These are phyloP conservation scores for Pichia paraexigua DNA, from an alignment of 805 yeast genomes.

Conservation along the genomic window DNA sequence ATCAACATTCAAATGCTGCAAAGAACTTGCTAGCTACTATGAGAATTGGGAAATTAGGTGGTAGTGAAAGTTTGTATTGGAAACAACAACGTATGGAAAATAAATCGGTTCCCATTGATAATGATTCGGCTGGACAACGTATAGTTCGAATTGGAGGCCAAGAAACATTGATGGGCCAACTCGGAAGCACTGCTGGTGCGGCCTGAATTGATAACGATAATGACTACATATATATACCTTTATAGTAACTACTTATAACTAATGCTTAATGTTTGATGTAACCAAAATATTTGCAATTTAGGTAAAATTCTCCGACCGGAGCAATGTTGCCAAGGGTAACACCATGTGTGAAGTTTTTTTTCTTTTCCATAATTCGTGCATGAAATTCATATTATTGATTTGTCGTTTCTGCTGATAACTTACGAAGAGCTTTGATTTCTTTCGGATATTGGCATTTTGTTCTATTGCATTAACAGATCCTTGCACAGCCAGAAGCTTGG, in stretches of 20 bases:
- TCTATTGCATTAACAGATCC: background rate
- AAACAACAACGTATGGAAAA: constrained; percentile 59
- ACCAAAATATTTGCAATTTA: background rate
- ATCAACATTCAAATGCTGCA: constrained; percentile 89
- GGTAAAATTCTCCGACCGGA: too few relatives aligned
- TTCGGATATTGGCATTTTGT: too few relatives aligned
- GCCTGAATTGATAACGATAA: constrained; percentile 25
- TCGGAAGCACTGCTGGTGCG: constrained; percentile 52
- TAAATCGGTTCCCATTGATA: constrained; percentile 51
- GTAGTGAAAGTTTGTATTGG: constrained; percentile 79
- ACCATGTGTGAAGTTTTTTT: too few relatives aligned
- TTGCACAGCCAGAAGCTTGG: background rate
- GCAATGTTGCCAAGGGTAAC: too few relatives aligned
- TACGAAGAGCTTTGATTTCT: too few relatives aligned
- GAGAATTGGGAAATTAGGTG: constrained; percentile 86
- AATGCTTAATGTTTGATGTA: background rate
- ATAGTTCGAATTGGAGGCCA: constrained; percentile 58
- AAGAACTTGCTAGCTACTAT: constrained; percentile 83
- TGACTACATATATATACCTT: background rate
- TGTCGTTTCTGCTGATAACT: too few relatives aligned
- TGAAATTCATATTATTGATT: too few relatives aligned
- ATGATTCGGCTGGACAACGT: constrained; percentile 44
- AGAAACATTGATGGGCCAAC: constrained; percentile 38
- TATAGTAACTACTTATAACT: background rate
- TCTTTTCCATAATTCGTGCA: too few relatives aligned